Base-by-base conservation (phyloP, 1,284 basidiomycete species). In the Rhodotorula glutinis region DNA sequence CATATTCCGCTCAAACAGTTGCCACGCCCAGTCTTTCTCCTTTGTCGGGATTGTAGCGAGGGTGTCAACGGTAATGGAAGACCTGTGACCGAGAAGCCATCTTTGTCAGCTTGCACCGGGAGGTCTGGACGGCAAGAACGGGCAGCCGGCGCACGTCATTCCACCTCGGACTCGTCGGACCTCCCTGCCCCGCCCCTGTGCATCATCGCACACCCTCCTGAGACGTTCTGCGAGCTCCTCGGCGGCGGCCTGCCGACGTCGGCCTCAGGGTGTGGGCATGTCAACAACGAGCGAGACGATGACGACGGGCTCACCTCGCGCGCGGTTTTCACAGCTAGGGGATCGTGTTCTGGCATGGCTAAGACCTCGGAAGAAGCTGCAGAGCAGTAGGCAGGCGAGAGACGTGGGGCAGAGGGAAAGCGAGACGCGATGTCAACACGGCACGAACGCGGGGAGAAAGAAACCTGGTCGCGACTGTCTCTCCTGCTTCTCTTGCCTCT, bases 1-100 rank as follows among this genome's bases (percentile, higher is more conserved):
- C 73, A 75, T 75, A 38, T 75, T 75, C 8, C 19, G 13, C 41
- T 71, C 62, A 40, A 72, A 74, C 1, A 75, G 57, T 1, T 33
- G 40, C 60, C 63, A 71, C 33, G 69, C 52, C 63, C 69, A 68
- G 5, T 40, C 52, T 9, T 40, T 25, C 21, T 57, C 25, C 4
- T 29, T 43, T 0, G 33, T 3, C 0, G 67, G 43, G 2, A 72
- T 49, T 8, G 40, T 47, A 27, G 63, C 64, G 19, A 21, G 2
- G 7, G 40, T 49, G 19, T 53, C 43, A 0, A 69, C 47, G 1
- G 54, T 51, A 21, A 67, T 33, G 9, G 3, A 7, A 0, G 60
- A 51, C 0, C 62, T 64, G 49, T 38, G 33, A 38, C 33, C 33
- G 33, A 38, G 33, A 38, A 38, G 5, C 11, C 33, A 11, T 7